Evolutionary conservation across 805 yeast species (phyloP).

Genomic region (Tetrapisispora arboricola): DNA sequence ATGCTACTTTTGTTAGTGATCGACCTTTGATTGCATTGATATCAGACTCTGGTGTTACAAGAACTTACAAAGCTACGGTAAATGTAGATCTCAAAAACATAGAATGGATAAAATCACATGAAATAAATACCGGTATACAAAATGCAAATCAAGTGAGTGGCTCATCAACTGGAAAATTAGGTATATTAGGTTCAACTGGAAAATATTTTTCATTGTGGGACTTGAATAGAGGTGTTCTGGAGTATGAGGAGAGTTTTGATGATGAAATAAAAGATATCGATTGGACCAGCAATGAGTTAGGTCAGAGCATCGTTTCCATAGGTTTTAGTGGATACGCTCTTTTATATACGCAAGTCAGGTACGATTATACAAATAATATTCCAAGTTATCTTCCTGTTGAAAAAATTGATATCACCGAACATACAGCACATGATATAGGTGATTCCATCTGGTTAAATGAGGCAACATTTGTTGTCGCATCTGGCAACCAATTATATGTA

Average conservation of each 20-base stretch:
- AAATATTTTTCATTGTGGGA: slow-evolving; percentile 69
- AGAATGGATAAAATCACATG: slow-evolving; percentile 43
- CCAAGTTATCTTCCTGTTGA: slow-evolving; percentile 74
- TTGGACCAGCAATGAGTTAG: slow-evolving; percentile 66
- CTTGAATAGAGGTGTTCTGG: slow-evolving; percentile 52
- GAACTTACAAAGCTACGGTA: slow-evolving; percentile 37
- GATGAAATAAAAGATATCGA: slow-evolving; percentile 59
- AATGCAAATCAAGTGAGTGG: slow-evolving; percentile 52
- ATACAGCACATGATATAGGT: slow-evolving; percentile 74
- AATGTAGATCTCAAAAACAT: slow-evolving; percentile 21
- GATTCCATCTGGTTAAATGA: slow-evolving; percentile 80
- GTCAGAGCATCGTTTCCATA: slow-evolving; percentile 66
- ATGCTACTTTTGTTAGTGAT: slow-evolving; percentile 27
- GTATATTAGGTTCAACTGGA: slow-evolving; percentile 51
- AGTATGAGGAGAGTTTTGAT: slow-evolving; percentile 39
- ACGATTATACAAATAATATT: slow-evolving; percentile 73
- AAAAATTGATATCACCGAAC: slow-evolving; percentile 55
- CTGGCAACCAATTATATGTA: slow-evolving; percentile 82
- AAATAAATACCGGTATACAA: slow-evolving; percentile 45
- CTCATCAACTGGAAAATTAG: slow-evolving; percentile 66
- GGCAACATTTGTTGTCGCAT: slow-evolving; percentile 71
- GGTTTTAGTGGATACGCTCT: slow-evolving; percentile 60
- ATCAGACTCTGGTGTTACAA: slow-evolving; percentile 39
- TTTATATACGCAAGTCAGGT: slow-evolving; percentile 71
- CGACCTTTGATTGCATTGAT: slow-evolving; percentile 47